These are phyloP conservation scores for Lojkania enalia DNA, from an alignment of 2,329 filamentous ascomycete species.

Conservation along the genomic window DNA sequence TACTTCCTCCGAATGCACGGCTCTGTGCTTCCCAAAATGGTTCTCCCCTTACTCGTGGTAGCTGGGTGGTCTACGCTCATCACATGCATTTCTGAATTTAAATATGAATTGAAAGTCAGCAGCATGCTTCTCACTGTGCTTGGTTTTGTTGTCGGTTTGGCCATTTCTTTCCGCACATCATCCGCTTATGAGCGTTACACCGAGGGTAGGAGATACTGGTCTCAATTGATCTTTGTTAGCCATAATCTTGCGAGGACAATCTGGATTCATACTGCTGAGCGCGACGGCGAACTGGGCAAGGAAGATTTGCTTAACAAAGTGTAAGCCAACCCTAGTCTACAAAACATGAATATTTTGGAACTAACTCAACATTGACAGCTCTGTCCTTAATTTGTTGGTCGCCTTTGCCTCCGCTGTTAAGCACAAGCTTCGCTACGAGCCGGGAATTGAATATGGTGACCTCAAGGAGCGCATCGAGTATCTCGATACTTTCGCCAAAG, in stretches of 20 bases:
- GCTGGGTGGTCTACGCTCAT: slow-evolving; percentile 68
- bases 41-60: slow-evolving; percentile 67
- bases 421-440: slow-evolving; percentile 82
- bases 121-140: slow-evolving; percentile 74
- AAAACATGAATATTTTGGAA: neutral
- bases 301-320: slow-evolving; percentile 71
- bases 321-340: slow-evolving; percentile 29
- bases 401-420: slow-evolving; percentile 79
- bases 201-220: slow-evolving; percentile 68
- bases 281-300: slow-evolving; percentile 61
- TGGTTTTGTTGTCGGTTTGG: slow-evolving; percentile 79
- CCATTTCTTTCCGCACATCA: slow-evolving; percentile 75
- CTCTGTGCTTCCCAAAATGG: slow-evolving; percentile 73
- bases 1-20: slow-evolving; percentile 76
- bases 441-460: slow-evolving; percentile 76
- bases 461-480: slow-evolving; percentile 70
- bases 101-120: slow-evolving; percentile 59
- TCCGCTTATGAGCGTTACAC: slow-evolving; percentile 73
- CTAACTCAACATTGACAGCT: slow-evolving; percentile 45
- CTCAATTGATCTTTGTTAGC: slow-evolving; percentile 56
- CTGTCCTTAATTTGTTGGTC: slow-evolving; percentile 75
- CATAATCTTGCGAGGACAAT: slow-evolving; percentile 69
- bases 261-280: slow-evolving; percentile 75
- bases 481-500: slow-evolving; percentile 73
- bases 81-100: slow-evolving; percentile 52